A percentile compares a stretch with the other conserved stretches of the same genome.
Evolutionary conservation across 495 filamentous ascomycete species (phyloP).

Genomic region (Tuber magnatum): DNA sequence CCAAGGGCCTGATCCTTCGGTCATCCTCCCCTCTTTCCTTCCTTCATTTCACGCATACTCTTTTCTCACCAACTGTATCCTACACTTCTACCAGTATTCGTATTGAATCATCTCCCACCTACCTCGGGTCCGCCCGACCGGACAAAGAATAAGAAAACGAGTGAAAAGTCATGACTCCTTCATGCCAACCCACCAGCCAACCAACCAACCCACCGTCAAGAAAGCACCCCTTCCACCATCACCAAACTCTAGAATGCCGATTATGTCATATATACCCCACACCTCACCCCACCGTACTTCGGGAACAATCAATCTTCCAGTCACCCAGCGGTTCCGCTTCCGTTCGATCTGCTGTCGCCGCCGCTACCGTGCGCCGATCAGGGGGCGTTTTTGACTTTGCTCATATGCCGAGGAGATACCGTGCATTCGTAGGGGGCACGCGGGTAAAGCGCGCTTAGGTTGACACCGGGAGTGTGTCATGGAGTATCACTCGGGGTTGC

Average conservation of each 20-base stretch:
- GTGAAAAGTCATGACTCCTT: not conserved
- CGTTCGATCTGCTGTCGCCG: not conserved
- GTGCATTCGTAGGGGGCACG: not conserved
- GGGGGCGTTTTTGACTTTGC: not conserved
- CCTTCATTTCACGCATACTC: constrained; percentile 1
- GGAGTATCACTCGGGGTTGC: not conserved
- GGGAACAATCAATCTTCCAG: not conserved
- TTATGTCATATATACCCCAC: not conserved
- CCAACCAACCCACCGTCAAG: not conserved
- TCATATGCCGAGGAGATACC: not conserved
- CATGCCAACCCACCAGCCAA: not conserved
- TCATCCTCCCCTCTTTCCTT: not conserved
- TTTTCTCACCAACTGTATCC: not conserved
- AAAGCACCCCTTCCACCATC: not conserved
- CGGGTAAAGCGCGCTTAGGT: not conserved
- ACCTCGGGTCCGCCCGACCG: not conserved
- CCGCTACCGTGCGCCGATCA: not conserved
- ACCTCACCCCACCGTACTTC: not conserved
- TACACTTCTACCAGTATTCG: not conserved
- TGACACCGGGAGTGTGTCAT: not conserved
- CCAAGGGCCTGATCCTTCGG: not conserved
- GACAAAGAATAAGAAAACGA: not conserved
- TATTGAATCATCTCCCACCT: not conserved
- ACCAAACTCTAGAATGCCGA: not conserved
- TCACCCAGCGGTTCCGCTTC: not conserved